Conservation (phyloP, 345 rosid genomes). For the Populus ilicifolia region DNA sequence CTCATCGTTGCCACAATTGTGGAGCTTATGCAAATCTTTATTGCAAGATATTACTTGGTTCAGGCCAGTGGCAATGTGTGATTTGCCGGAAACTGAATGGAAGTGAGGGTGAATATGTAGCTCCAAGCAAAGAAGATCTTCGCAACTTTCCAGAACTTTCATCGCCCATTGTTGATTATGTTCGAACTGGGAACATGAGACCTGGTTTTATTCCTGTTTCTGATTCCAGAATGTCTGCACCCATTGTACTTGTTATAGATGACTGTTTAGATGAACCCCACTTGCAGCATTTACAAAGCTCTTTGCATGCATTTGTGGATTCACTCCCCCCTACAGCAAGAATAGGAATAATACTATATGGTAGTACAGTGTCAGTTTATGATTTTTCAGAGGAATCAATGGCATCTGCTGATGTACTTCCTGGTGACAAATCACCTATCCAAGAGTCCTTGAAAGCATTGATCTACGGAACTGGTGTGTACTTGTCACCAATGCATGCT, state of each 20-base stretch:
- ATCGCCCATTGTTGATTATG: conserved; percentile 74
- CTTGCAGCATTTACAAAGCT: conserved; percentile 92
- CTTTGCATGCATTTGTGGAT: conserved; percentile 93
- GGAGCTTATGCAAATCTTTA: conserved; percentile 90
- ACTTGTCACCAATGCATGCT: conserved; percentile 92
- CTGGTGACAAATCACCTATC: conserved; percentile 77
- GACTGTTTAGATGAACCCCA: conserved; percentile 96
- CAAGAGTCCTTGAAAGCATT: conserved; percentile 75
- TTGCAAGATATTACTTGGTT: conserved; percentile 74
- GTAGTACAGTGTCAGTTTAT: conserved; percentile 78
- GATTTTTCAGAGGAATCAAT: conserved; percentile 89
- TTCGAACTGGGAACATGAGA: conserved; percentile 80
- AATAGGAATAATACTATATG: conserved; percentile 79
- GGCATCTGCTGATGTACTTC: conserved; percentile 96
- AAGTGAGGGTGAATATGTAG: conserved; percentile 83
- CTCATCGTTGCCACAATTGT: conserved; percentile 84
- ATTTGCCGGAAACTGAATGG: conserved; percentile 68
- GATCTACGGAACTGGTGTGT: conserved; percentile 90
- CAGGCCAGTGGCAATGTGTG: conserved; percentile 97
- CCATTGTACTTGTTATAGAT: conserved; percentile 83
- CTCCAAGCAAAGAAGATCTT: conserved; percentile 70
- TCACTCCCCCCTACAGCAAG: conserved; percentile 72
- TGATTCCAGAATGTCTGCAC: conserved; percentile 83
- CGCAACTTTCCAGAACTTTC: conserved; percentile 70
- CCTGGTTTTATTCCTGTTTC: conserved; percentile 84